phyloP scores from a whole-genome alignment of 2,329 filamentous ascomycete species.

The Penicillium olsonii region DNA sequence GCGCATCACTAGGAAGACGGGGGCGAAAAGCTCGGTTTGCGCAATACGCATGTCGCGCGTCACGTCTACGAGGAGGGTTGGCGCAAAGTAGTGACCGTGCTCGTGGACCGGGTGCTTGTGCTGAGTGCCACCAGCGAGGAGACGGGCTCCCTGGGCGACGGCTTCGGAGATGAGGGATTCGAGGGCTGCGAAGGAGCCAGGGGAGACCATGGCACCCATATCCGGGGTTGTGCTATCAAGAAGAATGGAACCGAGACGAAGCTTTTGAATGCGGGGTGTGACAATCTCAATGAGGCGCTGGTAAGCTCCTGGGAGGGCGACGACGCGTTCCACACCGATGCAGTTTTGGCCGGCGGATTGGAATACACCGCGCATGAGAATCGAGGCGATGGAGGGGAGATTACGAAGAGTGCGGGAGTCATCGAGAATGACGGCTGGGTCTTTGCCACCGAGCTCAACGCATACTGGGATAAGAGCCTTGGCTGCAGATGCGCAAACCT shows the following conservation, averaged over 20 bases:
- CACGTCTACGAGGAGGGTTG: slow-evolving; percentile 89
- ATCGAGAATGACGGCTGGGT: slow-evolving; percentile 86
- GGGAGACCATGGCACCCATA: slow-evolving; percentile 87
- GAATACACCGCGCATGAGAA: slow-evolving; percentile 89
- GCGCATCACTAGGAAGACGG: slow-evolving; percentile 82
- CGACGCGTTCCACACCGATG: slow-evolving; percentile 91
- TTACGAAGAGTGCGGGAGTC: slow-evolving; percentile 61
- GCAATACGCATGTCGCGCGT: slow-evolving; percentile 83
- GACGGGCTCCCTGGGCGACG: slow-evolving; percentile 73
- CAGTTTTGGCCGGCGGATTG: slow-evolving; percentile 97
- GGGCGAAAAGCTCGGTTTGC: slow-evolving; percentile 88
- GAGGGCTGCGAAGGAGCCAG: slow-evolving; percentile 71
- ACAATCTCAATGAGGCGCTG: slow-evolving; percentile 69
- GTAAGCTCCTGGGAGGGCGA: slow-evolving; percentile 77
- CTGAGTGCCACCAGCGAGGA: slow-evolving; percentile 77
- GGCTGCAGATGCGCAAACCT: slow-evolving; percentile 83
- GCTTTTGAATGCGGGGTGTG: slow-evolving; percentile 68
- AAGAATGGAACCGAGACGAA: slow-evolving; percentile 74
- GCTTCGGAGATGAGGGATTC: slow-evolving; percentile 77
- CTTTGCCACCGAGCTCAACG: slow-evolving; percentile 92
- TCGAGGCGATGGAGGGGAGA: slow-evolving; percentile 72
- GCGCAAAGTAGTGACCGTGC: slow-evolving; percentile 85
- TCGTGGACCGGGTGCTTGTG: slow-evolving; percentile 72
- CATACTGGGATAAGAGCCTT: slow-evolving; percentile 83
- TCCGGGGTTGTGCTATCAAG: slow-evolving; percentile 59